A percentile compares a stretch with the other conserved stretches of the same genome.
Conservation (phyloP, 2,329 filamentous ascomycete species). For the Fusarium aywerte region DNA sequence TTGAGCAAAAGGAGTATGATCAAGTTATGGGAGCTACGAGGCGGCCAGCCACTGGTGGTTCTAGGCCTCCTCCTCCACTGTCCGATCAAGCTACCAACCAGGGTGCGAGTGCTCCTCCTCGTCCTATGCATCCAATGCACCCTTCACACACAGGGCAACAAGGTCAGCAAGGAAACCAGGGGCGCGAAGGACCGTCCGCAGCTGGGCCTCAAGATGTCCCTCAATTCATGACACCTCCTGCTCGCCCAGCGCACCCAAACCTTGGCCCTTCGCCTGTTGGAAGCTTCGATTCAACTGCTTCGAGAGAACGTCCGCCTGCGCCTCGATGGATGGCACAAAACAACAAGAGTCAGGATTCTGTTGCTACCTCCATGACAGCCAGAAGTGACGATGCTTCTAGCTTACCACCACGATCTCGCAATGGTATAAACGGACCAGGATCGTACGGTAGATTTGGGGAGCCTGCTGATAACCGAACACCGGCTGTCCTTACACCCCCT, state of each 20-base stretch:
- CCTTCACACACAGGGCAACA: constrained; percentile 23
- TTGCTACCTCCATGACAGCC: constrained; percentile 58
- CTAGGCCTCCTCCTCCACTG: constrained; percentile 44
- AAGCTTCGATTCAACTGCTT: constrained; percentile 62
- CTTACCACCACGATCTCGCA: constrained; percentile 64
- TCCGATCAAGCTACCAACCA: constrained; percentile 42
- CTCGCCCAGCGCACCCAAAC: constrained; percentile 53
- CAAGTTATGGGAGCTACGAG: constrained; percentile 72
- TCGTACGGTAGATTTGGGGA: constrained; percentile 55
- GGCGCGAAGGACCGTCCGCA: constrained; percentile 23
- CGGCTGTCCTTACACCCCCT: constrained; percentile 36
- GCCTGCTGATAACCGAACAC: constrained; percentile 35
- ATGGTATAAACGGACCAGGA: constrained; percentile 57
- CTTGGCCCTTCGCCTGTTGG: constrained; percentile 60
- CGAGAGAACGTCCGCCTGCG: constrained; percentile 55
- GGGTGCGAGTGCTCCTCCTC: constrained; percentile 29
- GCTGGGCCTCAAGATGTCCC: constrained; percentile 41
- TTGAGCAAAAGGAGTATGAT: constrained; percentile 82
- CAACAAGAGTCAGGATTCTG: constrained; percentile 69
- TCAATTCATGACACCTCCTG: constrained; percentile 46
- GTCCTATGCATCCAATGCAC: constrained; percentile 33
- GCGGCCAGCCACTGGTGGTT: constrained; percentile 47
- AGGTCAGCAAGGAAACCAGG: constrained; percentile 24
- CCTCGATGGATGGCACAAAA: constrained; percentile 60
- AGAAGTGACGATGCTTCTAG: constrained; percentile 64